Conservation (phyloP, 1,284 basidiomycete species). For the Heterobasidion irregulare region DNA sequence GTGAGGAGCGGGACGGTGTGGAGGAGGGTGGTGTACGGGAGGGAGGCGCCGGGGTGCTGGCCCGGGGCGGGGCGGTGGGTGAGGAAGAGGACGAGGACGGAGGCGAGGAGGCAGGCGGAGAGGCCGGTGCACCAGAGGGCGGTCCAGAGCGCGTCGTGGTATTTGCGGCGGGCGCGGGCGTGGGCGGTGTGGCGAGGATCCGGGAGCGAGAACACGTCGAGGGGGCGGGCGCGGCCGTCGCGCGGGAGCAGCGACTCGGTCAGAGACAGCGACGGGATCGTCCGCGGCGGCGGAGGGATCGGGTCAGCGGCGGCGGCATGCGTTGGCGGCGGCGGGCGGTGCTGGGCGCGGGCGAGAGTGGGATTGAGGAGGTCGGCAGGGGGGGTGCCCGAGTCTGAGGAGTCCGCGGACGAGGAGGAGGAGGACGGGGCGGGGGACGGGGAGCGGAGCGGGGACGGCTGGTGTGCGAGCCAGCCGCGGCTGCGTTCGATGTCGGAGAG, state of each 20-base stretch:
- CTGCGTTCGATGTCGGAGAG: conserved; percentile 28
- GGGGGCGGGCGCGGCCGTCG: conserved; percentile 50
- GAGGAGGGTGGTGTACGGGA: conserved; percentile 70
- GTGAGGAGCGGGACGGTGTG: conserved; percentile 82
- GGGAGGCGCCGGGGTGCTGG: conserved; percentile 23
- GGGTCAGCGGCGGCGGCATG: conserved; percentile 3
- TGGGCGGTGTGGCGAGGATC: conserved; percentile 54
- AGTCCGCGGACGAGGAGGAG: conserved; percentile 27
- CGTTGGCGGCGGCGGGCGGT: neutral
- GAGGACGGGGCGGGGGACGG: conserved; percentile 37
- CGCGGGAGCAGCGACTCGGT: conserved; percentile 68
- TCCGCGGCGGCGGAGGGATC: conserved; percentile 17
- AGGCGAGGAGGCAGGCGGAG: conserved; percentile 50
- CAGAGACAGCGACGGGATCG: conserved; percentile 46
- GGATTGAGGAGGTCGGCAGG: conserved; percentile 28
- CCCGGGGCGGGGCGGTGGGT: conserved; percentile 25
- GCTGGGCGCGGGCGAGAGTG: neutral
- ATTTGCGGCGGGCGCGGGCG: conserved; percentile 47
- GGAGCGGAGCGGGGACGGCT: conserved; percentile 41
- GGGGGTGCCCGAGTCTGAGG: conserved; percentile 28
- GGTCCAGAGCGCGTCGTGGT: conserved; percentile 66
- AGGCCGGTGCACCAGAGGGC: conserved; percentile 56
- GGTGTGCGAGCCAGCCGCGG: conserved; percentile 67
- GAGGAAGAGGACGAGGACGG: conserved; percentile 55
- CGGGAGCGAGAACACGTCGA: conserved; percentile 65